Conservation (phyloP, 2,329 filamentous ascomycete species). For the Cladosporium sp. region DNA sequence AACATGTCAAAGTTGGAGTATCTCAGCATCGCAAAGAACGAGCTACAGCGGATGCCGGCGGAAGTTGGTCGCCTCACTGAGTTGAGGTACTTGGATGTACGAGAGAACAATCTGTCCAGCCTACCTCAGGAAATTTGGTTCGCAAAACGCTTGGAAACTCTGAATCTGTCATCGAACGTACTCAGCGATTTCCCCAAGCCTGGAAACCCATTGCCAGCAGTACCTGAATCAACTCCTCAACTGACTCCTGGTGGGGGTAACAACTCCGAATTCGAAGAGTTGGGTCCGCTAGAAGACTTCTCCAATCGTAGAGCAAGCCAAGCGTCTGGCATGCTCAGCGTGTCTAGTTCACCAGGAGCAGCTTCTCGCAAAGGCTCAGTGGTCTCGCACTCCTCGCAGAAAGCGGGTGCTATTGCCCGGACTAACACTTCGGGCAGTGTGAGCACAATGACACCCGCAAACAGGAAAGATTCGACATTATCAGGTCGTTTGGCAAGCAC, state of each 20-base stretch:
- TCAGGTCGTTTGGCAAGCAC: constrained; percentile 77
- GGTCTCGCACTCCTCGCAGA: constrained; percentile 73
- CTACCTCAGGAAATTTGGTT: constrained; percentile 95
- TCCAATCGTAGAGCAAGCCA: constrained; percentile 75
- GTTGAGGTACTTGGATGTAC: constrained; percentile 77
- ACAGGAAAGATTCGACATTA: constrained; percentile 83
- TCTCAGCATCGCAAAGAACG: constrained; percentile 91
- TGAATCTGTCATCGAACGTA: constrained; percentile 95
- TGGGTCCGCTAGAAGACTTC: constrained; percentile 61
- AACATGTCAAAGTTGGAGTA: constrained; percentile 79
- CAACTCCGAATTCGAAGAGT: constrained; percentile 73
- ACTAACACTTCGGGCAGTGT: constrained; percentile 67
- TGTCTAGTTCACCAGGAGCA: constrained; percentile 41
- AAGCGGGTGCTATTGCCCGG: constrained; percentile 52
- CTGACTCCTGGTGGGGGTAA: constrained; percentile 40
- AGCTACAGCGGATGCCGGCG: constrained; percentile 73
- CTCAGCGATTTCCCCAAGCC: constrained; percentile 88
- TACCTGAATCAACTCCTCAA: constrained; percentile 34
- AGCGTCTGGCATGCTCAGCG: constrained; percentile 66
- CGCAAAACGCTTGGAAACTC: constrained; percentile 79
- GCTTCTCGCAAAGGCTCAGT: constrained; percentile 70
- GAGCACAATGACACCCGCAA: constrained; percentile 50
- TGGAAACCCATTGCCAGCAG: constrained; percentile 53
- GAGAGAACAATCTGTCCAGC: constrained; percentile 87
- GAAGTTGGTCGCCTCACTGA: constrained; percentile 87